A percentile compares a stretch with the other conserved stretches of the same genome.
phyloP scores from a whole-genome alignment of 257 asterid species.

The Euphrasia confusa region DNA sequence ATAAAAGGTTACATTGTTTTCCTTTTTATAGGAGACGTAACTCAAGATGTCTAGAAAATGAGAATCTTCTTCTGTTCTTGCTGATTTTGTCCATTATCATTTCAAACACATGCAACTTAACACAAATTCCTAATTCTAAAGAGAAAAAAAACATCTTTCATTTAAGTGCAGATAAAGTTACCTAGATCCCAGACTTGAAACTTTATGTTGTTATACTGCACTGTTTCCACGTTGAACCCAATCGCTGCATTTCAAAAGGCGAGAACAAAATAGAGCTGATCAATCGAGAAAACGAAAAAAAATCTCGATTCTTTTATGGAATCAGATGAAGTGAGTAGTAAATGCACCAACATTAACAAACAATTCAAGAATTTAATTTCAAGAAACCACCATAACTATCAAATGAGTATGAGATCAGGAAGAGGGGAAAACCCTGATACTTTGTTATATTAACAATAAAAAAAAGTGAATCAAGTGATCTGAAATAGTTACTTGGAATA shows the following conservation, averaged over 20 bases:
- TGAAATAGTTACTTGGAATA: conserved; percentile 66
- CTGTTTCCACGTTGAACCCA: conserved; percentile 93
- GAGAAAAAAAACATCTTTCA: neutral
- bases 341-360: conserved; percentile 14
- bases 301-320: too few species aligned
- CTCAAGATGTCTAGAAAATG: conserved; percentile 12
- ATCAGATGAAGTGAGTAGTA: neutral
- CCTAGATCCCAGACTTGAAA: conserved; percentile 99
- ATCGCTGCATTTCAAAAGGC: conserved; percentile 56
- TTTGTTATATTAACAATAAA: too few species aligned
- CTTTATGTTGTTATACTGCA: conserved; percentile 85
- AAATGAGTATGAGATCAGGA: neutral
- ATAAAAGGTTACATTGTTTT: neutral
- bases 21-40: neutral
- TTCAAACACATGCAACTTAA: conserved; percentile 14
- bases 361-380: neutral
- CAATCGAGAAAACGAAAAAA: conserved; percentile 1
- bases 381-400: conserved; percentile 13
- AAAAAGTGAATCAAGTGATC: neutral
- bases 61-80: neutral
- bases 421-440: neutral
- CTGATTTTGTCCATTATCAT: conserved; percentile 7
- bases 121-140: neutral
- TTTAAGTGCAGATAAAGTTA: conserved; percentile 22
- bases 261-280: neutral